These are phyloP conservation scores for Coemansia sp. DNA, from an alignment of 192 early-diverging fungal genomes.

Conservation along the genomic window DNA sequence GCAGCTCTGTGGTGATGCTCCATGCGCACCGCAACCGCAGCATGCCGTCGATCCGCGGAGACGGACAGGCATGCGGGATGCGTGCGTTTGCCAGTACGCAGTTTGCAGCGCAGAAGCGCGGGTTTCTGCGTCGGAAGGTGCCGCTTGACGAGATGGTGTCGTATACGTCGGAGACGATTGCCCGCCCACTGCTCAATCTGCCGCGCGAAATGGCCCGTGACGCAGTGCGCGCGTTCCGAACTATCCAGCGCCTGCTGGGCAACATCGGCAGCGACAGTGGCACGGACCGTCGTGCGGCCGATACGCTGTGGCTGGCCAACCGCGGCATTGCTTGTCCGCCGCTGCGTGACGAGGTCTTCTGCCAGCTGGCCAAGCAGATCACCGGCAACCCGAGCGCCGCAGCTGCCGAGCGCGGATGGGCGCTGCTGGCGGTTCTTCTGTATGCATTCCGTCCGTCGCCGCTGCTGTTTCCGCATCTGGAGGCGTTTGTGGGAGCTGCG, in stretches of 20 bases:
- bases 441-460: conserved; percentile 91
- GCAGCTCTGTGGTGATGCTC: conserved; percentile 23
- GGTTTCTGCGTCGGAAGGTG: conserved; percentile 80
- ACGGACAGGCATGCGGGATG: conserved; percentile 49
- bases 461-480: conserved; percentile 82
- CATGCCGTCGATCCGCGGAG: conserved; percentile 75
- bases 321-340: conserved; percentile 71
- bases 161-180: conserved; percentile 65
- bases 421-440: conserved; percentile 76
- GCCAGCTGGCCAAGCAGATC: conserved; percentile 90
- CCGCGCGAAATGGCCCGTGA: conserved; percentile 83
- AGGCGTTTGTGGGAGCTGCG: conserved; percentile 62
- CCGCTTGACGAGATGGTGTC: conserved; percentile 88
- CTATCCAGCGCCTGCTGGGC: conserved; percentile 85
- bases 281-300: conserved; percentile 48
- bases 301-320: conserved; percentile 78
- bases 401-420: conserved; percentile 80
- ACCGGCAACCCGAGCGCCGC: conserved; percentile 66
- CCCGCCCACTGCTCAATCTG: conserved; percentile 79
- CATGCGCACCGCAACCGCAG: conserved; percentile 61
- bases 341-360: conserved; percentile 92
- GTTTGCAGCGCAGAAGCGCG: conserved; percentile 85
- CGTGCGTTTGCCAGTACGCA: conserved; percentile 85
- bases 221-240: conserved; percentile 80
- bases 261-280: conserved; percentile 47